Conservation (phyloP, 2,329 filamentous ascomycete species). For the Cryoendolithus antarcticus region DNA sequence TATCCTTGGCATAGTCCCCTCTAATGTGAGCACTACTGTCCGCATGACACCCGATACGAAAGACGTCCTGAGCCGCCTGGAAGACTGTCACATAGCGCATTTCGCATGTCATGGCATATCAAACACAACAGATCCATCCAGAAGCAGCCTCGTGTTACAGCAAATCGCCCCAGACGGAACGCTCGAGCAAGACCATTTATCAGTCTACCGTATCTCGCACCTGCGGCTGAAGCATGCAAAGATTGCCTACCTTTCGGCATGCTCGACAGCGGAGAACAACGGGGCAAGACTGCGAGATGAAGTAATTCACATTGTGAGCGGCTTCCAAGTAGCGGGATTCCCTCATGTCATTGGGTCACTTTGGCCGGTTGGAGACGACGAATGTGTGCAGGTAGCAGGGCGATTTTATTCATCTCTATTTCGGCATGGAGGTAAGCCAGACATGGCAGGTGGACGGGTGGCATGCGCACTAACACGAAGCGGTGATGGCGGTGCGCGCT, state of each 20-base stretch:
- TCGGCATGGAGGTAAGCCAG: neutral
- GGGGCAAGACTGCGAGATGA: neutral
- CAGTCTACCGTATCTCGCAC: neutral
- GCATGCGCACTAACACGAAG: too few relatives aligned
- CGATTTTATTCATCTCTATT: neutral
- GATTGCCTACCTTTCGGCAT: conserved; percentile 1
- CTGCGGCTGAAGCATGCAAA: neutral
- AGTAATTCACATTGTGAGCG: neutral
- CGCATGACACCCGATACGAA: too few relatives aligned
- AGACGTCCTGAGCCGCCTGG: neutral
- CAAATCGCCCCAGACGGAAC: too few relatives aligned
- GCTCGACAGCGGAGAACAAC: neutral
- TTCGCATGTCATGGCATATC: neutral
- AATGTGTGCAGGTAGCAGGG: neutral
- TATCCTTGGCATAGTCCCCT: too few relatives aligned
- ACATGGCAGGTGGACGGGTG: neutral
- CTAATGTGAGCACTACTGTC: too few relatives aligned
- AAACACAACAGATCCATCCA: neutral
- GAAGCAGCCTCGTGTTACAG: conserved; percentile 1
- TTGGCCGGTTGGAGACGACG: neutral
- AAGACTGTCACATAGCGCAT: neutral
- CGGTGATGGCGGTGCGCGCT: too few relatives aligned
- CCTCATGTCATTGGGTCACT: conserved; percentile 2
- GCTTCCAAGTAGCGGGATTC: conserved; percentile 1
- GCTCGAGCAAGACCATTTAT: neutral